Conservation (phyloP, 1,139 yeast genomes). For the Kluyveromyces marxianus region DNA sequence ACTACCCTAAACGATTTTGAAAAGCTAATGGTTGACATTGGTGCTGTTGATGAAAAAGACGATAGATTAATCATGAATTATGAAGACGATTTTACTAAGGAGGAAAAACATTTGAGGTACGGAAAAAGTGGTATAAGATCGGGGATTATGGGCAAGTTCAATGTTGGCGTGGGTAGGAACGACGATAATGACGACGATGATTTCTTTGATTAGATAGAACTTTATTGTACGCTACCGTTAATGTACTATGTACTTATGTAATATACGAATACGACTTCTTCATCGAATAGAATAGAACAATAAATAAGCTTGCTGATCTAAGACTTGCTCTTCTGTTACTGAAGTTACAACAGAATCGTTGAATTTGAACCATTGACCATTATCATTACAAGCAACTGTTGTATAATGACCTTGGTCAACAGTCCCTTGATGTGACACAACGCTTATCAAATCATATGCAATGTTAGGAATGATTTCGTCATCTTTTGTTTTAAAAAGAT, state of each 20-base stretch:
- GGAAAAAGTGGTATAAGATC: constrained; percentile 36
- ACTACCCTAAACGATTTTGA: constrained; percentile 66
- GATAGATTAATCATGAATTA: constrained; percentile 57
- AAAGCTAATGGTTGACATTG: constrained; percentile 52
- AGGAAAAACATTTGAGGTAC: constrained; percentile 44
- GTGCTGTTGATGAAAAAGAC: constrained; percentile 60
- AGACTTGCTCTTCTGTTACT: constrained; percentile 57
- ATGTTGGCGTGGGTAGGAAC: constrained; percentile 31
- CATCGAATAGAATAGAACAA: constrained; percentile 57
- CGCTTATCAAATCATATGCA: constrained; percentile 73
- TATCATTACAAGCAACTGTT: constrained; percentile 62
- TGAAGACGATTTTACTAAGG: constrained; percentile 47
- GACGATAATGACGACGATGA: constrained; percentile 40
- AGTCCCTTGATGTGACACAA: constrained; percentile 83
- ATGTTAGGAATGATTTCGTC: constrained; percentile 29
- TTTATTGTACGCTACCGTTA: too few species aligned
- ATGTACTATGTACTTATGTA: constrained; percentile 1
- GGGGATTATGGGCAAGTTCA: constrained; percentile 40
- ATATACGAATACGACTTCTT: constrained; percentile 5
- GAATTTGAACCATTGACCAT: constrained; percentile 79
- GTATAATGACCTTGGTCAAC: constrained; percentile 94
- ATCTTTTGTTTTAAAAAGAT: constrained; percentile 33
- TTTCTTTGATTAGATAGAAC: constrained; percentile 32
- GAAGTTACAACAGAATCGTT: constrained; percentile 83
- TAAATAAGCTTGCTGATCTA: constrained; percentile 66